Evolutionary conservation across 2,329 filamentous ascomycete genomes (phyloP).

Genomic region (Fusarium sp.): DNA sequence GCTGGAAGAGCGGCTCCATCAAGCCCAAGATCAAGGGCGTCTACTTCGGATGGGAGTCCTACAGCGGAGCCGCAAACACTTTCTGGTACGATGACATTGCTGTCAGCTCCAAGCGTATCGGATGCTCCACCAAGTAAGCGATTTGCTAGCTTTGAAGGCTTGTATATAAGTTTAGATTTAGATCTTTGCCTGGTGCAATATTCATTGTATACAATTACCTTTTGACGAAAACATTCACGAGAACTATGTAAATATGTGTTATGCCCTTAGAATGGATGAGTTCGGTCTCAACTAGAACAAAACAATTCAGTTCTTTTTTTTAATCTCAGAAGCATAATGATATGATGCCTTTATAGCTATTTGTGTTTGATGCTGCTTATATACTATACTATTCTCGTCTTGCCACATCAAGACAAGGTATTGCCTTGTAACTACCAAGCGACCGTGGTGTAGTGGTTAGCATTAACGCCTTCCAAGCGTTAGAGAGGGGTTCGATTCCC

Average conservation of each 20-base stretch:
- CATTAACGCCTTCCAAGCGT: slow-evolving; percentile 41
- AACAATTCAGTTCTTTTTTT: too few relatives aligned
- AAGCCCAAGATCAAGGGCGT: slow-evolving; percentile 68
- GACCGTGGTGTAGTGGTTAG: slow-evolving; percentile 40
- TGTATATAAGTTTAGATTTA: slow-evolving; percentile 22
- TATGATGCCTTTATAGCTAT: too few relatives aligned
- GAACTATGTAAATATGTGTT: too few relatives aligned
- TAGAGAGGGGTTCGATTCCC: slow-evolving; percentile 40
- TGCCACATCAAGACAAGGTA: background rate
- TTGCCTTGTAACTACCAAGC: background rate
- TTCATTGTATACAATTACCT: slow-evolving; percentile 25
- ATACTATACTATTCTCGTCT: too few relatives aligned
- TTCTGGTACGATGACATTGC: slow-evolving; percentile 75
- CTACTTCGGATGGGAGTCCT: slow-evolving; percentile 76
- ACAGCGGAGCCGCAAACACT: slow-evolving; percentile 72
- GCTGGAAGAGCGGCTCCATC: slow-evolving; percentile 64
- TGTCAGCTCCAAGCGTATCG: slow-evolving; percentile 52
- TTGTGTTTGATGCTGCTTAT: too few relatives aligned
- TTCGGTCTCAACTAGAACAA: too few relatives aligned
- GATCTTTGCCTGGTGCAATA: slow-evolving; percentile 27
- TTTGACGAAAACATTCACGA: too few relatives aligned
- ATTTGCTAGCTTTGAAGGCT: background rate
- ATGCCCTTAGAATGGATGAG: too few relatives aligned
- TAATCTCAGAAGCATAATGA: too few relatives aligned
- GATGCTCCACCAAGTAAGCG: slow-evolving; percentile 30